Percentiles rank a stretch among this genome's conserved stretches.
These are phyloP conservation scores for Xanthoconium separans DNA, from an alignment of 1,284 basidiomycete genomes.

Conservation along the genomic window DNA sequence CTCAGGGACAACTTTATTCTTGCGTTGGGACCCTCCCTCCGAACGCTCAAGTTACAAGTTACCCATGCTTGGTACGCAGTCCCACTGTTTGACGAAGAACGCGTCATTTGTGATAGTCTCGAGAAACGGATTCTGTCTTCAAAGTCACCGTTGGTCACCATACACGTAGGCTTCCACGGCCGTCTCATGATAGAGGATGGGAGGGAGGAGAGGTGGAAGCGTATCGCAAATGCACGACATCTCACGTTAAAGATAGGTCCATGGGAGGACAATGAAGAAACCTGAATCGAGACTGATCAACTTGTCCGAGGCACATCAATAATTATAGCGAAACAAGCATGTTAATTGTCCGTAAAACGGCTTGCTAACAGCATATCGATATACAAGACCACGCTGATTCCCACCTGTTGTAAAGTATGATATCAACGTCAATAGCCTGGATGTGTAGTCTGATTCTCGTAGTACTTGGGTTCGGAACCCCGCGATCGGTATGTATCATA, in stretches of 20 bases:
- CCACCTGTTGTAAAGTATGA: conserved; percentile 38
- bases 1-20: conserved; percentile 37
- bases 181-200: conserved; percentile 28
- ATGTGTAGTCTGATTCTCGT: conserved; percentile 40
- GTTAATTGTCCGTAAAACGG: conserved; percentile 3
- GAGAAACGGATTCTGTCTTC: conserved; percentile 19
- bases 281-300: conserved; percentile 1
- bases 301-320: background rate
- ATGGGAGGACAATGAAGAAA: conserved; percentile 14
- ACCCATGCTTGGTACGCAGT: conserved; percentile 36
- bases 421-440: conserved; percentile 41
- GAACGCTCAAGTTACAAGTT: conserved; percentile 37
- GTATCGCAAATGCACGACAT: conserved; percentile 23
- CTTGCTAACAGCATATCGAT: background rate
- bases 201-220: conserved; percentile 28
- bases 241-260: conserved; percentile 25
- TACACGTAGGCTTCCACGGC: conserved; percentile 31
- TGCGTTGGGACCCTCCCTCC: conserved; percentile 30
- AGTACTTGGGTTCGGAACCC: conserved; percentile 1
- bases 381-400: conserved; percentile 29
- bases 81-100: conserved; percentile 34
- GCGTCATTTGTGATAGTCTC: conserved; percentile 28
- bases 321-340: background rate
- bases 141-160: conserved; percentile 4
- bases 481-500: conserved; percentile 24